Conservation (phyloP, 768 basidiomycete genomes). For the Gelatoporia subvermispora region DNA sequence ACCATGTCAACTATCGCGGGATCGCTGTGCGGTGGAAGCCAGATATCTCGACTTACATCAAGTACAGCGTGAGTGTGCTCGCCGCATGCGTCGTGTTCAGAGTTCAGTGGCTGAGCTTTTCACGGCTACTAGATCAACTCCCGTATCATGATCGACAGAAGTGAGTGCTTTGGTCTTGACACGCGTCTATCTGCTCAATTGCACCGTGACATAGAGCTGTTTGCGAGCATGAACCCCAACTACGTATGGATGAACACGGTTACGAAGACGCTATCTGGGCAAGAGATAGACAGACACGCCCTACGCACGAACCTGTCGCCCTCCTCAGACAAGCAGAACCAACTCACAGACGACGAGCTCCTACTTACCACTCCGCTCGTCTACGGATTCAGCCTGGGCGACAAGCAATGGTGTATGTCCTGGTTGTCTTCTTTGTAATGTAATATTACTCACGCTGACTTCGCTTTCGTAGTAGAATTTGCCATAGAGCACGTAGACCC, state of each 20-base stretch:
- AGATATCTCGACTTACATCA: slow-evolving; percentile 30
- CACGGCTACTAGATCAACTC: slow-evolving; percentile 41
- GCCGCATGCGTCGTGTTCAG: not conserved
- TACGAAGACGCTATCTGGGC: slow-evolving; percentile 17
- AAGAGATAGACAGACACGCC: slow-evolving; percentile 22
- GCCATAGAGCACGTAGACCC: slow-evolving; percentile 48
- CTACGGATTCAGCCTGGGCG: slow-evolving; percentile 57
- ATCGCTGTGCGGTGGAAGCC: slow-evolving; percentile 36
- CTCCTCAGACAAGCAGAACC: no score
- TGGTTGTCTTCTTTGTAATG: slow-evolving; percentile 2
- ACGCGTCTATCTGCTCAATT: not conserved
- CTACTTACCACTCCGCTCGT: slow-evolving; percentile 52
- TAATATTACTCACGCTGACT: not conserved
- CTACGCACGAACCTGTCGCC: not conserved
- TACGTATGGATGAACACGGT: slow-evolving; percentile 21
- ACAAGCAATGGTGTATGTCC: slow-evolving; percentile 48
- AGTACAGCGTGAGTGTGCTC: slow-evolving; percentile 40
- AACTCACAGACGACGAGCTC: slow-evolving; percentile 48
- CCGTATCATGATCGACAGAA: slow-evolving; percentile 60
- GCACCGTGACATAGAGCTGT: slow-evolving; percentile 15
- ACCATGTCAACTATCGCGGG: slow-evolving; percentile 54
- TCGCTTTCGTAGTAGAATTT: slow-evolving; percentile 45
- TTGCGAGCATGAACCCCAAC: slow-evolving; percentile 22
- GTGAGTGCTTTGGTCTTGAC: slow-evolving; percentile 21
- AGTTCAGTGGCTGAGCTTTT: not conserved